Percentiles rank a stretch among this genome's conserved stretches.
phyloP scores from a whole-genome alignment of 108 stramenopile species.

The Skeletonema menzelii region DNA sequence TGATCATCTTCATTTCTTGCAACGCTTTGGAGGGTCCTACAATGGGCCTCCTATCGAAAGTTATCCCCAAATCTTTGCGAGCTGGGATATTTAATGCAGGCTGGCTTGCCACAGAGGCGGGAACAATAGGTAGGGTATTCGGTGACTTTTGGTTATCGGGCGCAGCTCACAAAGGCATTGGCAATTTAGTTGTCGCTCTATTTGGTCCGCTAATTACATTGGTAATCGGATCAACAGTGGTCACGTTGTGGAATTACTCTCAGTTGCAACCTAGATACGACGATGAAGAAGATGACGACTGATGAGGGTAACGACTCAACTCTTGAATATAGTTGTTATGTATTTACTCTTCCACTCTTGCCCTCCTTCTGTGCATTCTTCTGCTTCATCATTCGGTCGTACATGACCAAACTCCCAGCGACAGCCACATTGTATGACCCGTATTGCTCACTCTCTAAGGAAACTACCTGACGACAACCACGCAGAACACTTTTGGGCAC shows the following conservation, averaged over 20 bases:
- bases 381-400: constrained; percentile 45
- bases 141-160: constrained; percentile 62
- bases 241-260: constrained; percentile 8
- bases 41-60: constrained; percentile 87
- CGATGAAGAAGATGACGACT: constrained; percentile 32
- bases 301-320: neutral
- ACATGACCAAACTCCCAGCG: constrained; percentile 52
- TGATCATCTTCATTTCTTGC: constrained; percentile 60
- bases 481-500: constrained; percentile 39
- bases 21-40: constrained; percentile 70
- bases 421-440: constrained; percentile 56
- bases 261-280: constrained; percentile 35
- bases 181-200: constrained; percentile 39
- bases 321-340: neutral
- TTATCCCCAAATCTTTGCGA: constrained; percentile 76
- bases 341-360: neutral
- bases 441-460: constrained; percentile 42
- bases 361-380: constrained; percentile 2
- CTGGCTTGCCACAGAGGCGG: constrained; percentile 89
- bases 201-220: constrained; percentile 30
- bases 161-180: constrained; percentile 44
- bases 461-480: constrained; percentile 43
- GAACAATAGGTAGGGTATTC: constrained; percentile 80
- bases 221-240: constrained; percentile 18
- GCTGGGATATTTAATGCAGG: constrained; percentile 89